A percentile compares a stretch with the other conserved stretches of the same genome.
These are phyloP conservation scores for Helotiales sp. DNA, from an alignment of 2,329 filamentous ascomycete genomes.

Conservation along the genomic window DNA sequence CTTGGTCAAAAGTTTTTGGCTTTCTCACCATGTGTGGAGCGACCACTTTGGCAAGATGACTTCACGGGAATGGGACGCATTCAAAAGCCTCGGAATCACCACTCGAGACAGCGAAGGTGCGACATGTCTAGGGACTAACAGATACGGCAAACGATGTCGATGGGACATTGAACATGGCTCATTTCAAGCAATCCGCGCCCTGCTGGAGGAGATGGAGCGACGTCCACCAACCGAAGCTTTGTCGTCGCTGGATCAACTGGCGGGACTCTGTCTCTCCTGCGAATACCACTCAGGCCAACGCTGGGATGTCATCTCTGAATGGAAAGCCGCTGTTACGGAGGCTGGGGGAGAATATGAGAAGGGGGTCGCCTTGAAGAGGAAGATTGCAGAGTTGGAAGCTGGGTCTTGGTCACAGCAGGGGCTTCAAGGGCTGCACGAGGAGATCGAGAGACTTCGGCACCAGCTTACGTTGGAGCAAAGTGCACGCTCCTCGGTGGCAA, in stretches of 20 bases:
- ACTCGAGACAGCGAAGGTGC: neutral
- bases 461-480: neutral
- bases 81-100: constrained; percentile 13
- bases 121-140: constrained; percentile 13
- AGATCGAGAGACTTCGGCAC: neutral
- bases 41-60: constrained; percentile 36
- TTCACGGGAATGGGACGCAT: constrained; percentile 15
- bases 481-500: neutral
- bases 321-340: neutral
- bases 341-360: neutral
- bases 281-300: neutral
- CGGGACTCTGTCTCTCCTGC: neutral
- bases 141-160: constrained; percentile 18
- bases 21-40: no score
- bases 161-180: constrained; percentile 13
- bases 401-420: neutral
- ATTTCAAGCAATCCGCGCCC: neutral
- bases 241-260: neutral
- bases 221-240: neutral
- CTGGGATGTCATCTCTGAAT: neutral
- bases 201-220: neutral
- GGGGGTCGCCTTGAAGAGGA: neutral
- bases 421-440: neutral
- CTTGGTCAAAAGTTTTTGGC: no score
- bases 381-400: neutral